These are phyloP conservation scores for Scutellaria baicalensis DNA, from an alignment of 257 asterid genomes.

Conservation along the genomic window DNA sequence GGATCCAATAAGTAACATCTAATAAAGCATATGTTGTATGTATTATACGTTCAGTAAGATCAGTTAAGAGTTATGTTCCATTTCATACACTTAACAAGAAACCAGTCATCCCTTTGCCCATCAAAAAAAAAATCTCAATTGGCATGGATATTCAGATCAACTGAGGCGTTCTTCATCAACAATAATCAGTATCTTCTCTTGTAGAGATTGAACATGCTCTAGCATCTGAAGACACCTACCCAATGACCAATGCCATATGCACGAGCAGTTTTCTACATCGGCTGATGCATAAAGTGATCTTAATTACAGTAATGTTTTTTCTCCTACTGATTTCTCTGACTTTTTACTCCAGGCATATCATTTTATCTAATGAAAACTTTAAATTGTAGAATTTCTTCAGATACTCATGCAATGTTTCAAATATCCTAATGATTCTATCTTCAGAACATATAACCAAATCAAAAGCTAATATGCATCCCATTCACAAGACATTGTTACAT, in stretches of 20 bases:
- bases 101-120: not conserved
- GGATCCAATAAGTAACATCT: not conserved
- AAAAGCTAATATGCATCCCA: not conserved
- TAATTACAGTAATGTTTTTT: not conserved
- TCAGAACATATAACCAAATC: not conserved
- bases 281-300: not conserved
- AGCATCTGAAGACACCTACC: slow-evolving; percentile 9
- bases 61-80: not conserved
- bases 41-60: not conserved
- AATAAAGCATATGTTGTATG: not conserved
- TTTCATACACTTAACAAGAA: not conserved
- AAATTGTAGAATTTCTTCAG: not conserved
- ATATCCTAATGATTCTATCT: not conserved
- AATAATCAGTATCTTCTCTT: not conserved
- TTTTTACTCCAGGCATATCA: not conserved
- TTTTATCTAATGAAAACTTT: not conserved
- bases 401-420: not conserved
- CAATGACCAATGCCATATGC: slow-evolving; percentile 2
- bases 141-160: not conserved
- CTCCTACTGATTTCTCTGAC: not conserved
- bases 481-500: not conserved
- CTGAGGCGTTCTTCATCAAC: not conserved
- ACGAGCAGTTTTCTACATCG: not conserved
- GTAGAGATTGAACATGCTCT: not conserved
- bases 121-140: not conserved